These are phyloP conservation scores for Cordyceps farinosa DNA, from an alignment of 2,329 filamentous ascomycete genomes.

Conservation along the genomic window DNA sequence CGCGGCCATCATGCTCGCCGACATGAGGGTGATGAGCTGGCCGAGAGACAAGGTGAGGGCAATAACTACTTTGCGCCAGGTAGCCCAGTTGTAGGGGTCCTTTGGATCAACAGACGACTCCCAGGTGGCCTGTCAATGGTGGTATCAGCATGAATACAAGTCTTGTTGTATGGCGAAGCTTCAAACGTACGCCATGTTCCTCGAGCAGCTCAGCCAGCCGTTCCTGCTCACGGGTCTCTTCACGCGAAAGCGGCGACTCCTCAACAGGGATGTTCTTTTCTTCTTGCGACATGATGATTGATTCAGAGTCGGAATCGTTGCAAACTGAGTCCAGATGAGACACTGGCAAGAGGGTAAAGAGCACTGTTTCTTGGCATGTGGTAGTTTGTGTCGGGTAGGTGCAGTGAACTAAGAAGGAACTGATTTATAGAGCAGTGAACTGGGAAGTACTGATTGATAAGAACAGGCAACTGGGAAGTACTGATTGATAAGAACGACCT, in stretches of 20 bases:
- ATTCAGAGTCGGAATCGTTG: neutral
- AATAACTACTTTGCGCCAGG: slow-evolving; percentile 22
- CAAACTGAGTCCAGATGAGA: neutral
- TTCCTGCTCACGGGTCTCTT: neutral
- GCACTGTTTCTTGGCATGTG: neutral
- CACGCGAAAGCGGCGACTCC: neutral
- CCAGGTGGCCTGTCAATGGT: slow-evolving; percentile 35
- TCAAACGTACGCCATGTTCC: neutral
- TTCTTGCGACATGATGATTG: neutral
- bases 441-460: no score
- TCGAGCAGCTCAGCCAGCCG: neutral
- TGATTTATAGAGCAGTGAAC: no score
- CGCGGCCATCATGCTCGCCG: slow-evolving; percentile 35
- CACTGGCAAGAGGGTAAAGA: neutral
- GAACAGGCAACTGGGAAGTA: no score
- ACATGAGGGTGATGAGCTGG: slow-evolving; percentile 34
- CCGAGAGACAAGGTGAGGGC: slow-evolving; percentile 31
- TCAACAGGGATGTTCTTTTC: neutral
- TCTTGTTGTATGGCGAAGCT: no score
- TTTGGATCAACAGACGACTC: slow-evolving; percentile 50
- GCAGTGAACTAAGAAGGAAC: no score
- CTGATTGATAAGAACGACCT: no score
- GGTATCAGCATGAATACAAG: no score
- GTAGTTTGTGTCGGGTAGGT: no score
- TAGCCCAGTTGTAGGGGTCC: slow-evolving; percentile 64